phyloP scores from a whole-genome alignment of 1,139 yeast species.

The Nakaseomyces delphensis region DNA sequence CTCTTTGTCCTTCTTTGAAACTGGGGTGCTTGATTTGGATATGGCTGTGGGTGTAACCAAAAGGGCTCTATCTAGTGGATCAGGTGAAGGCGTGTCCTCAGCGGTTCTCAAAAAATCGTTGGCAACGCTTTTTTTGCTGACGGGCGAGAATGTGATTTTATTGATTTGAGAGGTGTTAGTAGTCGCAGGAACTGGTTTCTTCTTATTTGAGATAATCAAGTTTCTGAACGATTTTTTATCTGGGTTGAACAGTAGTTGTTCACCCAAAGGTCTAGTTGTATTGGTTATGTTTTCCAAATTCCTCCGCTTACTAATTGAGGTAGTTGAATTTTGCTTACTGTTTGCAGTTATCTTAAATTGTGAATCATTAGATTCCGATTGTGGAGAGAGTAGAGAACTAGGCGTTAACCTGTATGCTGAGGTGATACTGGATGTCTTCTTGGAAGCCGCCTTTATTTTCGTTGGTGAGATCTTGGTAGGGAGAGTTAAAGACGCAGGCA shows the following conservation, averaged over 20 bases:
- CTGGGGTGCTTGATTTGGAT: background rate
- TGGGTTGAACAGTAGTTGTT: conserved; percentile 24
- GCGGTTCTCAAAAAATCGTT: conserved; percentile 9
- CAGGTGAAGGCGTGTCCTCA: conserved; percentile 16
- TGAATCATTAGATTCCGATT: conserved; percentile 2
- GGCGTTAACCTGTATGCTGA: conserved; percentile 52
- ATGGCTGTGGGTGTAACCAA: background rate
- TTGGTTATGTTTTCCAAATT: conserved; percentile 3
- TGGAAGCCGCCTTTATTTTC: conserved; percentile 38
- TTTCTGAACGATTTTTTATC: conserved; percentile 24
- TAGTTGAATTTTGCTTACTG: background rate
- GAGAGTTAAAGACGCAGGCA: conserved; percentile 37
- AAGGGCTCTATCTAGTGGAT: background rate
- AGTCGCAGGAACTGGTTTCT: conserved; percentile 11
- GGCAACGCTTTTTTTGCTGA: conserved; percentile 13
- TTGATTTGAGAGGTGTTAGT: conserved; percentile 12
- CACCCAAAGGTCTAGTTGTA: conserved; percentile 2
- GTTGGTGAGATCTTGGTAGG: conserved; percentile 40
- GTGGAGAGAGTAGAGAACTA: conserved; percentile 31
- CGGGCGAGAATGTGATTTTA: conserved; percentile 16
- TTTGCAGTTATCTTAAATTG: background rate
- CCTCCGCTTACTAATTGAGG: background rate
- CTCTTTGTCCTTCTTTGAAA: background rate
- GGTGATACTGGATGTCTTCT: conserved; percentile 51
- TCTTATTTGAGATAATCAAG: conserved; percentile 17